Conservation (phyloP, 2,329 filamentous ascomycete species). For the Colletotrichum liaoningense region DNA sequence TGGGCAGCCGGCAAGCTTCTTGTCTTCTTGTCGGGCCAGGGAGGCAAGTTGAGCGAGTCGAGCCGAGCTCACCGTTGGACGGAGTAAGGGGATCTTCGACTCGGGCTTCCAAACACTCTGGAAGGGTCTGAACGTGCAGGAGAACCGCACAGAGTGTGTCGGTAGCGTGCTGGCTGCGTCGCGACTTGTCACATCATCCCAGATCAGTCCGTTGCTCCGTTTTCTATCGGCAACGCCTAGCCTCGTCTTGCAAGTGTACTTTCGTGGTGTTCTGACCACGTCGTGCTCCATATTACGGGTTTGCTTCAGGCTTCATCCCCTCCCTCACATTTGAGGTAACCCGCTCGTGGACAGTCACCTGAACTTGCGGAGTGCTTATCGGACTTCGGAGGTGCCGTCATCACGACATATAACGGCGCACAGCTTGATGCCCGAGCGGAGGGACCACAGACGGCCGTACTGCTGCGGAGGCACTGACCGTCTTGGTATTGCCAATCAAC, state of each 20-base stretch:
- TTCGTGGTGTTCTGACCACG: not conserved
- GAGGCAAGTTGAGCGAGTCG: not conserved
- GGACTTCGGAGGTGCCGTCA: slow-evolving; percentile 15
- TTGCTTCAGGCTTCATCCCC: slow-evolving; percentile 18
- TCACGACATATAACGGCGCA: not conserved
- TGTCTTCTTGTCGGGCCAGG: not conserved
- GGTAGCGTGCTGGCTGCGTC: not conserved
- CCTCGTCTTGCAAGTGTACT: slow-evolving; percentile 12
- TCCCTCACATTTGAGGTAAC: not conserved
- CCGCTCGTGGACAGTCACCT: not conserved
- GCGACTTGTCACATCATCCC: slow-evolving; percentile 27
- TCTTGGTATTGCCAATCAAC: not conserved
- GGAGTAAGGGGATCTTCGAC: not conserved
- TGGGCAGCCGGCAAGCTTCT: slow-evolving; percentile 9
- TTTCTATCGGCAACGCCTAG: slow-evolving; percentile 1
- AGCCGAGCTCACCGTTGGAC: slow-evolving; percentile 1
- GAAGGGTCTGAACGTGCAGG: slow-evolving; percentile 14
- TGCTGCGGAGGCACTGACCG: not conserved
- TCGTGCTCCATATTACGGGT: not conserved
- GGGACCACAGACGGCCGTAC: slow-evolving; percentile 1
- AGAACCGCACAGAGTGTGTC: not conserved
- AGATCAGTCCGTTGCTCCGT: slow-evolving; percentile 23
- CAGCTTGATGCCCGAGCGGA: slow-evolving; percentile 4
- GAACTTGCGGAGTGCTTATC: not conserved
- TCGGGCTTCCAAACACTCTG: slow-evolving; percentile 8